These are phyloP conservation scores for Geranium incanum DNA, from an alignment of 441 rosid species.

Conservation along the genomic window DNA sequence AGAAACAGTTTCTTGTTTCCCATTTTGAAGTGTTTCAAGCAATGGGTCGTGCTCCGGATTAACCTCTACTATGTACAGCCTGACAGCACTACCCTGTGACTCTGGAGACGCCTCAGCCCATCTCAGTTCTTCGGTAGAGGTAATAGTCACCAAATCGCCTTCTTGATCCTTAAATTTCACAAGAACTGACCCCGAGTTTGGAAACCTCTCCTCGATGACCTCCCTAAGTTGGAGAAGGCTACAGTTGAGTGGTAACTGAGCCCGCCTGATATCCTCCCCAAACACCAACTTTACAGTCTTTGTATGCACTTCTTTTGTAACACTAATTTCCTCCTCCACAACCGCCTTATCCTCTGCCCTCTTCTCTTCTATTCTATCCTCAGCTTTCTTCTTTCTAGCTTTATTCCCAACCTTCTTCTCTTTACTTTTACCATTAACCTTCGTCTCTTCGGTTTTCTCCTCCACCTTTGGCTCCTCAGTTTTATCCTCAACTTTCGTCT, in stretches of 20 bases:
- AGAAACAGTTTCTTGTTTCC: constrained; percentile 26
- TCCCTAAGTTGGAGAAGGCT: constrained; percentile 58
- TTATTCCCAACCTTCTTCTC: constrained; percentile 17
- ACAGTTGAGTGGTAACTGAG: constrained; percentile 67
- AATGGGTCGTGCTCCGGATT: constrained; percentile 64
- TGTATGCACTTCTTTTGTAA: constrained; percentile 33
- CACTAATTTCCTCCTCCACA: constrained; percentile 29
- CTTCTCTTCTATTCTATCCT: constrained; percentile 23
- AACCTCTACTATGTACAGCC: constrained; percentile 66
- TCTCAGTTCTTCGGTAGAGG: constrained; percentile 72
- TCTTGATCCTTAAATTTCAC: constrained; percentile 74
- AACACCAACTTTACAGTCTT: constrained; percentile 76
- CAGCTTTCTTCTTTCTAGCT: constrained; percentile 23
- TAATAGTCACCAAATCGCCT: constrained; percentile 86
- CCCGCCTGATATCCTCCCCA: constrained; percentile 91
- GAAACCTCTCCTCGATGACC: constrained; percentile 63
- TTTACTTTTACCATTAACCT: neutral
- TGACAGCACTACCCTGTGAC: constrained; percentile 51
- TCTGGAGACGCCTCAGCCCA: constrained; percentile 54
- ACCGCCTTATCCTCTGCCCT: constrained; percentile 34
- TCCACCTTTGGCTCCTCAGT: constrained; percentile 26
- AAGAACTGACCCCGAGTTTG: constrained; percentile 58
- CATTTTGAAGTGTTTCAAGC: constrained; percentile 40
- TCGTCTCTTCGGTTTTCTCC: constrained; percentile 22
- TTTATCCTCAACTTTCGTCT: constrained; percentile 18